Evolutionary conservation across 2,329 filamentous ascomycete genomes (phyloP).

Genomic region (Exophiala viscosa): DNA sequence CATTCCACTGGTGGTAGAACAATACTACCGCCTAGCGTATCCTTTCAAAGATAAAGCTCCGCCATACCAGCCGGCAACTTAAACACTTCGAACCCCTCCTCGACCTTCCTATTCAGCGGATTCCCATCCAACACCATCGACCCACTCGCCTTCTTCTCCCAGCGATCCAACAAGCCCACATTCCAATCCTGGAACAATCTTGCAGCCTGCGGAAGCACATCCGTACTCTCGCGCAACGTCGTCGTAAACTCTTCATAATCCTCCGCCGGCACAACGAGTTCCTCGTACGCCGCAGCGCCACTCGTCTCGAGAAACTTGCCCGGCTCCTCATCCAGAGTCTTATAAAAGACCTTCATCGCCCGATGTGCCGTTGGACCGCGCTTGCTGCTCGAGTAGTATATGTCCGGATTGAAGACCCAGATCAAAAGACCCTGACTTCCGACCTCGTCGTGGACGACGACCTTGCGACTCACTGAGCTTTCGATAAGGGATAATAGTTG

Average conservation of each 20-base stretch:
- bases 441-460: constrained; percentile 44
- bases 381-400: constrained; percentile 52
- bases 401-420: constrained; percentile 60
- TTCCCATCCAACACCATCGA: constrained; percentile 26
- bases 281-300: constrained; percentile 44
- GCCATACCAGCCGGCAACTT: constrained; percentile 21
- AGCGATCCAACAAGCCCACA: constrained; percentile 51
- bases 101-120: constrained; percentile 25
- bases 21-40: no score
- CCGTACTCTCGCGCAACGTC: constrained; percentile 42
- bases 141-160: constrained; percentile 30
- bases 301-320: constrained; percentile 37
- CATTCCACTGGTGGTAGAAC: no score
- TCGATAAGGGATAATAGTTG: constrained; percentile 56
- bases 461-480: constrained; percentile 53
- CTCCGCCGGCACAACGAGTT: constrained; percentile 40
- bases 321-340: constrained; percentile 35
- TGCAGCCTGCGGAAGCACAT: constrained; percentile 48
- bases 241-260: constrained; percentile 23
- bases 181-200: constrained; percentile 53
- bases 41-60: constrained; percentile 17
- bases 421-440: constrained; percentile 30
- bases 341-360: constrained; percentile 58
- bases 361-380: constrained; percentile 36
- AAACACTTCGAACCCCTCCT: constrained; percentile 22